phyloP scores from a whole-genome alignment of 2,329 filamentous ascomycete species.

The Beauveria sp. region DNA sequence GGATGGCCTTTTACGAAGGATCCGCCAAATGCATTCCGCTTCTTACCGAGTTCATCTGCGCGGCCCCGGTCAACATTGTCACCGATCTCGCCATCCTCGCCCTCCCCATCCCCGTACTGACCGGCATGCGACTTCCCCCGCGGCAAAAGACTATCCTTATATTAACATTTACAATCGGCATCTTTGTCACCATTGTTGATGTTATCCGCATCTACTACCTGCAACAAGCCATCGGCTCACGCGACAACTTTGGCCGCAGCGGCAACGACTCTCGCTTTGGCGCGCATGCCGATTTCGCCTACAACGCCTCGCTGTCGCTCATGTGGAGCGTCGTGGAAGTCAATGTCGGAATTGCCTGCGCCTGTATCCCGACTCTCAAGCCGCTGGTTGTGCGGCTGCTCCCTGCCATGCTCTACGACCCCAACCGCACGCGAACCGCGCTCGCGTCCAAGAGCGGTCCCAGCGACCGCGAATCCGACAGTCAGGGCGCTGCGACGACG shows the following conservation, averaged over 20 bases:
- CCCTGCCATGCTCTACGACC: slow-evolving; percentile 49
- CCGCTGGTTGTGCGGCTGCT: slow-evolving; percentile 64
- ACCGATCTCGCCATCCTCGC: slow-evolving; percentile 84
- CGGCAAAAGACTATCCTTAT: slow-evolving; percentile 86
- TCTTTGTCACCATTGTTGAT: slow-evolving; percentile 82
- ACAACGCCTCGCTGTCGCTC: slow-evolving; percentile 75
- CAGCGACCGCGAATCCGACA: slow-evolving; percentile 21
- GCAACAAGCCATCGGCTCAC: slow-evolving; percentile 57
- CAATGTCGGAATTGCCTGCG: slow-evolving; percentile 82
- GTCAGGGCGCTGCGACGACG: not conserved
- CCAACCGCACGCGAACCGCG: slow-evolving; percentile 32
- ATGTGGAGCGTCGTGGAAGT: slow-evolving; percentile 95
- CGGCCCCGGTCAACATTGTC: slow-evolving; percentile 84
- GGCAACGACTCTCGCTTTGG: slow-evolving; percentile 37
- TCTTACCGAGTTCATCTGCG: slow-evolving; percentile 59
- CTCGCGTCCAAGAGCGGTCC: slow-evolving; percentile 21
- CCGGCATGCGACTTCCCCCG: slow-evolving; percentile 72
- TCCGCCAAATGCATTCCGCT: slow-evolving; percentile 45
- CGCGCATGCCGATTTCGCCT: slow-evolving; percentile 47
- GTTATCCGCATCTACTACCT: slow-evolving; percentile 86
- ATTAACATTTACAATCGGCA: slow-evolving; percentile 76
- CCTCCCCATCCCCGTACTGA: slow-evolving; percentile 80
- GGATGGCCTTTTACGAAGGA: slow-evolving; percentile 33
- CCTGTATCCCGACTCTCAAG: slow-evolving; percentile 87
- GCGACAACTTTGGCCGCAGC: slow-evolving; percentile 29